Evolutionary conservation across 495 filamentous ascomycete genomes (phyloP).

Genomic region (Aeminium ludgeri): DNA sequence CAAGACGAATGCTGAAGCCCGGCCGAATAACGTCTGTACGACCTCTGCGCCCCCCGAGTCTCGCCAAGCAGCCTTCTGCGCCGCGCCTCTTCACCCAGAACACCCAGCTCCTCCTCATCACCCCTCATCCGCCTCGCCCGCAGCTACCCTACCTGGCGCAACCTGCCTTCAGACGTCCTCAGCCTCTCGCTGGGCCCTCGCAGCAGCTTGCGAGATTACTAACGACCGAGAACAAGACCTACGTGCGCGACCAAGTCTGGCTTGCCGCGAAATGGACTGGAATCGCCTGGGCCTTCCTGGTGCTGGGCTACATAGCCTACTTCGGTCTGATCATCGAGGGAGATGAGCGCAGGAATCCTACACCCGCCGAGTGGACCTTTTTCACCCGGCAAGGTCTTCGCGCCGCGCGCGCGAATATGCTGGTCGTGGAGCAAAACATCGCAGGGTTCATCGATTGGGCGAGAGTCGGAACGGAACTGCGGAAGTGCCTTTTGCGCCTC

Average conservation of each 20-base stretch:
- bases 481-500: slow-evolving; percentile 32
- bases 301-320: slow-evolving; percentile 35
- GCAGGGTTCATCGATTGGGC: slow-evolving; percentile 47
- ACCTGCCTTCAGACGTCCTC: slow-evolving; percentile 29
- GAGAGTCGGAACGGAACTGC: slow-evolving; percentile 35
- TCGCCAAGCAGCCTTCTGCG: neutral
- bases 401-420: slow-evolving; percentile 3
- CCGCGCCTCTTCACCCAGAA: slow-evolving; percentile 31
- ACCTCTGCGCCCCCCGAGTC: slow-evolving; percentile 12
- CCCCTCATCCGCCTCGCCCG: slow-evolving; percentile 39
- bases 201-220: slow-evolving; percentile 49
- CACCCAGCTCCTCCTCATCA: slow-evolving; percentile 33
- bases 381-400: slow-evolving; percentile 29
- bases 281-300: slow-evolving; percentile 37
- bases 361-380: slow-evolving; percentile 17
- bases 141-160: slow-evolving; percentile 58
- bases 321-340: slow-evolving; percentile 47
- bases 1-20: neutral
- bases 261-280: slow-evolving; percentile 42
- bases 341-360: slow-evolving; percentile 38
- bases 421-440: slow-evolving; percentile 26
- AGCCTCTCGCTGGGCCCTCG: slow-evolving; percentile 28
- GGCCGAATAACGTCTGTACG: slow-evolving; percentile 8
- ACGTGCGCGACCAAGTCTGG: slow-evolving; percentile 46
- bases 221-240: slow-evolving; percentile 56